Percentiles rank a stretch among this genome's conserved stretches.
These are phyloP conservation scores for Cladosporium sp. DNA, from an alignment of 2,329 filamentous ascomycete species.

Conservation along the genomic window DNA sequence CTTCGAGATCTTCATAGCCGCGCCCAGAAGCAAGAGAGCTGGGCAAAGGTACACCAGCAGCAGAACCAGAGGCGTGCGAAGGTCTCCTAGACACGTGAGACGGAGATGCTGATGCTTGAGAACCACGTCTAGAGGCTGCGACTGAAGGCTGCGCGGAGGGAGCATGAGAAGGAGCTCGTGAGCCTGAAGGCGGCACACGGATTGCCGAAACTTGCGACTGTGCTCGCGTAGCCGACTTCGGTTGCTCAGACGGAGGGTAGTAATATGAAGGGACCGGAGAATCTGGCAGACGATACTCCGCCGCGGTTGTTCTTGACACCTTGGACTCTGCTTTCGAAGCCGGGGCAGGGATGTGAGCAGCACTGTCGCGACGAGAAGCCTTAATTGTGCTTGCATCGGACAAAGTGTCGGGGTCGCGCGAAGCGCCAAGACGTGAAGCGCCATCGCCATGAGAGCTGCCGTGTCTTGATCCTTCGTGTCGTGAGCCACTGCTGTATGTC, in stretches of 20 bases:
- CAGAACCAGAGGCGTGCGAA: conserved; percentile 11
- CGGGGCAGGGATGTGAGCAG: conserved; percentile 29
- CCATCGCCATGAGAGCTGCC: neutral
- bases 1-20: conserved; percentile 24
- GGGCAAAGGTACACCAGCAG: conserved; percentile 18
- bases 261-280: conserved; percentile 10
- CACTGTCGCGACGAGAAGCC: conserved; percentile 27
- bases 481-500: neutral
- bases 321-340: conserved; percentile 22
- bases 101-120: neutral
- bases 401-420: conserved; percentile 23
- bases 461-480: neutral
- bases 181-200: conserved; percentile 22
- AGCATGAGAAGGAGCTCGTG: conserved; percentile 20
- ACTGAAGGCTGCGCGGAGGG: conserved; percentile 21
- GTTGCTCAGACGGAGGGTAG: conserved; percentile 7
- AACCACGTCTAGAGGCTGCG: neutral
- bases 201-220: conserved; percentile 23
- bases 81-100: neutral
- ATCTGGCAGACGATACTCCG: conserved; percentile 15
- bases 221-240: conserved; percentile 7
- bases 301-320: neutral
- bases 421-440: conserved; percentile 22
- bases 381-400: conserved; percentile 35
- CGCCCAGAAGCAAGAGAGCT: conserved; percentile 25